phyloP scores from a whole-genome alignment of 768 basidiomycete genomes.

The Calocera viscosa region DNA sequence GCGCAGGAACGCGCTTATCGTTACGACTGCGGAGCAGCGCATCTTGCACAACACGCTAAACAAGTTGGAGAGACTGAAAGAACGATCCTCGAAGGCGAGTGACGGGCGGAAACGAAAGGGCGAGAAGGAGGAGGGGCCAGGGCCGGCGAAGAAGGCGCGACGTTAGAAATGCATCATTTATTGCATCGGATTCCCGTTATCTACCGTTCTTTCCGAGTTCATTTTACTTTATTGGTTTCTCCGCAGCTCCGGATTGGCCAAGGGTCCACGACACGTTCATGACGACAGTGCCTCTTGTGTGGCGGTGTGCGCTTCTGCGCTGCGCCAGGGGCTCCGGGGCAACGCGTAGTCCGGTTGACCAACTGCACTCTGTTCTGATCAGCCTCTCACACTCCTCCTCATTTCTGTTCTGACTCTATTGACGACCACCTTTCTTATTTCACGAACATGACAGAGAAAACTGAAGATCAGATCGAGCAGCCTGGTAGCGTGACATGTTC shows the following conservation, averaged over 20 bases:
- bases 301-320: background rate
- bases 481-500: background rate
- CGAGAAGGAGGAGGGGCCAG: background rate
- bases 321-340: background rate
- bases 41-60: slow-evolving; percentile 13
- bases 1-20: slow-evolving; percentile 12
- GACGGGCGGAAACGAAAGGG: background rate
- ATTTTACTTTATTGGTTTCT: background rate
- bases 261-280: background rate
- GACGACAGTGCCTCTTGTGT: background rate
- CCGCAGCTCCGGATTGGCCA: background rate
- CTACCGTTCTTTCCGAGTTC: background rate
- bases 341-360: background rate
- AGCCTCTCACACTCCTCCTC: background rate
- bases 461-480: background rate
- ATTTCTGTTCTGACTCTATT: background rate
- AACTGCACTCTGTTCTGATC: background rate
- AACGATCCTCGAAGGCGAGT: background rate
- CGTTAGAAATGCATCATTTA: background rate
- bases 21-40: slow-evolving; percentile 16
- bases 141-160: background rate
- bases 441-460: background rate
- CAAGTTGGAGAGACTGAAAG: background rate
- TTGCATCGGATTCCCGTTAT: background rate
- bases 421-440: background rate